Evolutionary conservation across 2,329 filamentous ascomycete genomes (phyloP), one percentile per base, ranked within the genome.

Genomic region (Pseudogymnoascus sp.): DNA sequence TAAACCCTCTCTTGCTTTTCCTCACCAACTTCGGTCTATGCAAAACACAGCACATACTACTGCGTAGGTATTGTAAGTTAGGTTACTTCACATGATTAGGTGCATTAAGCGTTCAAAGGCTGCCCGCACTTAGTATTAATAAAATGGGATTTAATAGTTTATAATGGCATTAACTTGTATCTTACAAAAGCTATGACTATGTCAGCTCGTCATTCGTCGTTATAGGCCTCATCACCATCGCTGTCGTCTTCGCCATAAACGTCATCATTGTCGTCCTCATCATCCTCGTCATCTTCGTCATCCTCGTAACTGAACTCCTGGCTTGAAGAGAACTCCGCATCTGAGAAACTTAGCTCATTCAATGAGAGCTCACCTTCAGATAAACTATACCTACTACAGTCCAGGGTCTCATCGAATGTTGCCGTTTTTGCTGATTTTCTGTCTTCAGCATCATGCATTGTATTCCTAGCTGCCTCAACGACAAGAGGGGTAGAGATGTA

Each of bases 401-500:
- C 38, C 12, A 39, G 0, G 15, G 6, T 39, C 38, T 39, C 38
- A 39, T 39, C 38, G 38, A 39, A 39, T 39, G 38, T 39, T 39
- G 38, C 38, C 38, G 7, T 39, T 17, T 39, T 39, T 39, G 38
- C 38, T 17, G 36, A 41, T 29, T 35, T 55, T n/a, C 27, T 58
- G 60, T 58, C 51, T 42, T 51, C 31, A 58, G 51, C 60, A 62
- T 60, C 33, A 31, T 13, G 63, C 48, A 62, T 55, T 21, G 31
- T 62, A 39, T 64, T 58, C 21, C 55, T 35, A 27, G 61, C 44
- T 58, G 38, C 55, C 51, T 64, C 58, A 15, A 64, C 29, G 51
- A 48, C 36, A 42, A 64, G 63, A 64, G 61, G 44, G 36, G 63
- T 36, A 13, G 63, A 41, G 48, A 64, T 64, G 31, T 59, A 64